Conservation (phyloP, 2,329 filamentous ascomycete genomes). For the Colletotrichum trifolii region DNA sequence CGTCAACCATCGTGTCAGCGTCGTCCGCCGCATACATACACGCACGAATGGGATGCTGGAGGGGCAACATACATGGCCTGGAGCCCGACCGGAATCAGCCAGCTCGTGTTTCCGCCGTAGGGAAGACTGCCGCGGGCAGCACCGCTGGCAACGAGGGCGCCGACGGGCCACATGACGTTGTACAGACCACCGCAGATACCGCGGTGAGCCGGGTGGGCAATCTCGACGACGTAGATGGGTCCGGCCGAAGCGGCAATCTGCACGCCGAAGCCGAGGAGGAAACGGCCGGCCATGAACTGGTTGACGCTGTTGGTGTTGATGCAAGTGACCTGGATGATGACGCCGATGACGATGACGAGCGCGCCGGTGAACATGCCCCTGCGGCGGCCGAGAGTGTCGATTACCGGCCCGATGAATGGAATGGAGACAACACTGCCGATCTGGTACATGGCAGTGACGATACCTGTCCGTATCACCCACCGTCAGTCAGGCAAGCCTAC, state of each 20-base stretch:
- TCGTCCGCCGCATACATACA: no score
- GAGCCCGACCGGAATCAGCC: slow-evolving; percentile 53
- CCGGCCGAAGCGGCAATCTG: slow-evolving; percentile 69
- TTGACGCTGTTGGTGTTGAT: slow-evolving; percentile 49
- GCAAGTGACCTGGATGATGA: slow-evolving; percentile 41
- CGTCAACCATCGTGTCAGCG: slow-evolving; percentile 36
- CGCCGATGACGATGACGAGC: slow-evolving; percentile 53
- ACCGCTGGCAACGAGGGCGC: slow-evolving; percentile 58
- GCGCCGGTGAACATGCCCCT: slow-evolving; percentile 59
- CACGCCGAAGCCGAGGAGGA: slow-evolving; percentile 67
- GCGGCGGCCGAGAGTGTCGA: slow-evolving; percentile 60
- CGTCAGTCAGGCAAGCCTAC: not conserved
- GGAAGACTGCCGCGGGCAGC: slow-evolving; percentile 54
- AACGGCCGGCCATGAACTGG: slow-evolving; percentile 67
- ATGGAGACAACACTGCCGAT: slow-evolving; percentile 61
- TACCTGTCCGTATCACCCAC: not conserved
- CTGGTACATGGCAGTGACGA: slow-evolving; percentile 62
- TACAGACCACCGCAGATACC: slow-evolving; percentile 69
- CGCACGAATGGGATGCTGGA: not conserved
- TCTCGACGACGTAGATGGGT: slow-evolving; percentile 72
- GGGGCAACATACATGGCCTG: slow-evolving; percentile 40
- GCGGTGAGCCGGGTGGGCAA: slow-evolving; percentile 71
- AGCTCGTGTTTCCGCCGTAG: slow-evolving; percentile 46
- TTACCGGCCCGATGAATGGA: slow-evolving; percentile 59
- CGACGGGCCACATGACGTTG: slow-evolving; percentile 48